phyloP scores from a whole-genome alignment of 345 rosid species.

The Citropsis articulata region DNA sequence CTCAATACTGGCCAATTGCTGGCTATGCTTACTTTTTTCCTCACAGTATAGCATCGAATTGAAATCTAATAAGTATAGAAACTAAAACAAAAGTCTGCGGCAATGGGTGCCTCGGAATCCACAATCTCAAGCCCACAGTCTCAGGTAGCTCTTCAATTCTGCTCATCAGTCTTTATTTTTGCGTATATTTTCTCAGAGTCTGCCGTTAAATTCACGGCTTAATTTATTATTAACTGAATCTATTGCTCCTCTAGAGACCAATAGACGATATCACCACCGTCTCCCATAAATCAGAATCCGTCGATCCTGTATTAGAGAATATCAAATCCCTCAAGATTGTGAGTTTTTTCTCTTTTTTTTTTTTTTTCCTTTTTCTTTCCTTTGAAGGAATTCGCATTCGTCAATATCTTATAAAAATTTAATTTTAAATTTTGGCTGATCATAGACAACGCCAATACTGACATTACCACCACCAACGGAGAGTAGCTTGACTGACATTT shows the following conservation, averaged over 20 bases:
- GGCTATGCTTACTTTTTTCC: no score
- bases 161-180: not conserved
- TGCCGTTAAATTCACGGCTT: not conserved
- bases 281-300: slow-evolving; percentile 52
- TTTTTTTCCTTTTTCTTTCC: not conserved
- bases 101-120: slow-evolving; percentile 45
- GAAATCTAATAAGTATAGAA: no score
- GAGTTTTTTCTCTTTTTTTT: slow-evolving; percentile 34
- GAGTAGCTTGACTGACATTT: slow-evolving; percentile 91
- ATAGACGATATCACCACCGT: slow-evolving; percentile 80
- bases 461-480: slow-evolving; percentile 67
- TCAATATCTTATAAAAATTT: not conserved
- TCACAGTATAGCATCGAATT: not conserved
- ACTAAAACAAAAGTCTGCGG: not conserved
- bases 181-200: not conserved
- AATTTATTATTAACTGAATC: not conserved
- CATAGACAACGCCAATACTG: slow-evolving; percentile 74
- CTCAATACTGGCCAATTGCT: not conserved
- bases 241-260: slow-evolving; percentile 24
- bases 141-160: slow-evolving; percentile 37
- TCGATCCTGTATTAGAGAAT: slow-evolving; percentile 73
- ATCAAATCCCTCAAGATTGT: slow-evolving; percentile 80
- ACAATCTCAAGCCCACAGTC: slow-evolving; percentile 42
- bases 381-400: not conserved
- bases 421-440: not conserved